Evolutionary conservation across 2,329 filamentous ascomycete species (phyloP).

Genomic region (Dactylonectria macrodidyma): DNA sequence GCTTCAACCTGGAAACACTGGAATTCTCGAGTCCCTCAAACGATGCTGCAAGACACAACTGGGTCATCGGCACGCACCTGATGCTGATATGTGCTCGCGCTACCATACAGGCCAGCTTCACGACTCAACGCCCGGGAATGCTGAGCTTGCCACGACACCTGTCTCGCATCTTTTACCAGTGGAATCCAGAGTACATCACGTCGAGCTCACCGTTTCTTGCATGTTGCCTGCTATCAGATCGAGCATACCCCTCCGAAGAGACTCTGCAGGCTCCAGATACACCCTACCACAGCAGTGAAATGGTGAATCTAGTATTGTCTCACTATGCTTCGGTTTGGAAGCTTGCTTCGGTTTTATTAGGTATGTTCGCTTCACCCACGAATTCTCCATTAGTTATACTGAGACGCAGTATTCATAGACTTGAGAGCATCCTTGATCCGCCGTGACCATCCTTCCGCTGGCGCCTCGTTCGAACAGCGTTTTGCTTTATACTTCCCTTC

Average conservation of each 20-base stretch:
- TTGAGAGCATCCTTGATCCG: conserved; percentile 3
- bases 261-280: too few species aligned
- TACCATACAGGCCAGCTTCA: not conserved
- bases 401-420: not conserved
- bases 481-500: conserved; percentile 11
- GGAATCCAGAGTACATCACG: conserved; percentile 12
- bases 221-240: conserved; percentile 13
- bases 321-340: too few species aligned
- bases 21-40: not conserved
- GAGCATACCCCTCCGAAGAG: too few species aligned
- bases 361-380: not conserved
- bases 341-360: conserved; percentile 10
- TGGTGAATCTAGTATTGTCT: too few species aligned
- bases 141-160: not conserved
- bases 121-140: not conserved
- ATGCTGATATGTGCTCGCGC: conserved; percentile 9
- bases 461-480: not conserved
- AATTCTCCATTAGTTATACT: not conserved
- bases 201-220: conserved; percentile 13
- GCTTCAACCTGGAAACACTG: conserved; percentile 4
- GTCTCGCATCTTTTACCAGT: conserved; percentile 10
- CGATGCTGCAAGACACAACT: conserved; percentile 10
- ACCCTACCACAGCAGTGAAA: too few species aligned
- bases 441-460: not conserved
- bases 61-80: conserved; percentile 20